Base-by-base conservation (phyloP, 1,284 basidiomycete species). In the Trichosporon ovoides region DNA sequence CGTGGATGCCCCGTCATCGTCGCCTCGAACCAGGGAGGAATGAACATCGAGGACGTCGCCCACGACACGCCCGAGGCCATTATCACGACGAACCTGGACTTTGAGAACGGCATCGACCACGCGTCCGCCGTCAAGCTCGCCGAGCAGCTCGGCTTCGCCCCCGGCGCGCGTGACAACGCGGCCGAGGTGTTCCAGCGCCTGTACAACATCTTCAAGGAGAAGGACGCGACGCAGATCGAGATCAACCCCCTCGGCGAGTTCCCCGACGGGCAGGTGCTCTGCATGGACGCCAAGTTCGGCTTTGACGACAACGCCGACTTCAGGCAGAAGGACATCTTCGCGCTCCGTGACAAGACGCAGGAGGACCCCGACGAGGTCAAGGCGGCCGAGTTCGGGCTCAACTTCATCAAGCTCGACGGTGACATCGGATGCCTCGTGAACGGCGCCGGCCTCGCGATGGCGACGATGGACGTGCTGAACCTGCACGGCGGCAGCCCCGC, bases 21-120 rank as follows among this genome's bases (percentile, higher is more conserved):
- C 61, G 89, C 89, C 20, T 98, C 96, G 40, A 84, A 84, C 56
- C 93, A 98, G 76, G 91, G 91, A 61, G 91, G 91, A 58, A 95
- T 95, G 91, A 96, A 93, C 81, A 99, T 99, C 74, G 96, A 99
- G 79, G 96, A 99, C 72, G 96, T 99, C 52, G 96, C 96, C n/a
- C 90, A 90, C 53, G 93, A 97, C 71, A 91, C 94, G 73, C 96
- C 96, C 36, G 81, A 83, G 48, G 91, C 96, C 34, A 98, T 99
- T 78, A 92, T 98, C 75, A 98, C 95, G 55, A 94, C 90, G 13
- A 89, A 91, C 49, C 92, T 99, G 72, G 82, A 89, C 78, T 93
- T 90, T 70, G 82, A 88, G 61, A 88, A 85, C 28, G 96, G 96
- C 24, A 82, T 98, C 50, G 84, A 83, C 67, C 83, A 87, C 68